phyloP scores from a whole-genome alignment of 768 basidiomycete species.

The Amanita inopinata region DNA sequence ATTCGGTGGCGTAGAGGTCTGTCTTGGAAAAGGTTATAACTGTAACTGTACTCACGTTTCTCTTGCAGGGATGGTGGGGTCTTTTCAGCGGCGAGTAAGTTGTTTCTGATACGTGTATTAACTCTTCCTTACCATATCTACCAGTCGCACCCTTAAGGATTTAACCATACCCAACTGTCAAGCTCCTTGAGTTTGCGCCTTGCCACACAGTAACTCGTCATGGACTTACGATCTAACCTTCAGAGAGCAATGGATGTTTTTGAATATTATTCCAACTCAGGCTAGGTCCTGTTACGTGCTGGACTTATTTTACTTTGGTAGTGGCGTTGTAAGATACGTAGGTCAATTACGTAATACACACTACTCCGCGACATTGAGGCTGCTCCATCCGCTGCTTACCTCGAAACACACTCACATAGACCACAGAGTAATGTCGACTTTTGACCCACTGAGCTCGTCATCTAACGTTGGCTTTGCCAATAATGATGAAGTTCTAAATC shows the following conservation, averaged over 20 bases:
- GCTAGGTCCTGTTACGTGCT: no score
- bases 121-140: constrained; percentile 7
- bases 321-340: neutral
- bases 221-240: no score
- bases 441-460: constrained; percentile 62
- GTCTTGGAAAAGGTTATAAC: neutral
- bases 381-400: neutral
- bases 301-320: constrained; percentile 3
- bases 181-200: constrained; percentile 23
- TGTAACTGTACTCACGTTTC: neutral
- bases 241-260: no score
- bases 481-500: constrained; percentile 30
- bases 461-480: constrained; percentile 40
- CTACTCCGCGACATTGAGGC: neutral
- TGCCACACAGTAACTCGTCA: no score
- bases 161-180: constrained; percentile 55
- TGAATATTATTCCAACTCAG: no score
- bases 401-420: no score
- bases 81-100: constrained; percentile 36
- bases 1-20: constrained; percentile 70
- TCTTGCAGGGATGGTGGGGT: constrained; percentile 35
- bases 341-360: no score
- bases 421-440: constrained; percentile 35
- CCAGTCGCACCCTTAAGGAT: constrained; percentile 61
- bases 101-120: neutral